Evolutionary conservation across 176 grass and related monocot genomes (phyloP).

Genomic region (Elaeis guineensis): DNA sequence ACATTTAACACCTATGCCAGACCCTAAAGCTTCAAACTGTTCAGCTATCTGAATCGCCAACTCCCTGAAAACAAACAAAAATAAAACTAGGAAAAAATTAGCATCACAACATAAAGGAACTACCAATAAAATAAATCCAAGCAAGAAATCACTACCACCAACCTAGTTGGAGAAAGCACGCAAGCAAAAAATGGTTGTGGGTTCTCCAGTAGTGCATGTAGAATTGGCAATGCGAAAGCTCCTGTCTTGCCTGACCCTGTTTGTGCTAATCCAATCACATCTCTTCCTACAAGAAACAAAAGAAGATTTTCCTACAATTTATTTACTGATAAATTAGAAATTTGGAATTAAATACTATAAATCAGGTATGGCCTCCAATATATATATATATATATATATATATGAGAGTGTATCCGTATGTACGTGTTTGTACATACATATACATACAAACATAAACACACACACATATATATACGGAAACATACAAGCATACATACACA

Average conservation of each 20-base stretch:
- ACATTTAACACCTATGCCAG: constrained; percentile 50
- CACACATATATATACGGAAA: no score
- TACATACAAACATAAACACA: no score
- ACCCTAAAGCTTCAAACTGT: constrained; percentile 83
- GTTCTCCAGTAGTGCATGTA: constrained; percentile 55
- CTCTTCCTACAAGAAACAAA: constrained; percentile 37
- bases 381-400: no score
- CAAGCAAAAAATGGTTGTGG: constrained; percentile 73
- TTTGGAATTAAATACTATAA: no score
- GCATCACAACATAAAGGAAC: not conserved
- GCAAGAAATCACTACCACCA: not conserved
- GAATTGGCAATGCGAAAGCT: constrained; percentile 75
- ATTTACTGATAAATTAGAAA: not conserved
- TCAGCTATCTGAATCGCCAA: constrained; percentile 88
- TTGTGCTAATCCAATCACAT: constrained; percentile 77
- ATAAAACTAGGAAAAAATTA: constrained; percentile 2
- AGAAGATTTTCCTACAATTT: not conserved
- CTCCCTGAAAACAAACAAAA: constrained; percentile 39
- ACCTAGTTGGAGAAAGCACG: constrained; percentile 36
- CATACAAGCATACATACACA: no score
- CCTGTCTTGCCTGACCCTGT: constrained; percentile 92
- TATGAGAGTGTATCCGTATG: no score
- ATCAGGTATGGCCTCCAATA: no score
- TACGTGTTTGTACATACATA: no score
- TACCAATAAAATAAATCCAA: not conserved